phyloP scores from a whole-genome alignment of 2,329 filamentous ascomycete species.

The Paracorniculantispora psalliotae region DNA sequence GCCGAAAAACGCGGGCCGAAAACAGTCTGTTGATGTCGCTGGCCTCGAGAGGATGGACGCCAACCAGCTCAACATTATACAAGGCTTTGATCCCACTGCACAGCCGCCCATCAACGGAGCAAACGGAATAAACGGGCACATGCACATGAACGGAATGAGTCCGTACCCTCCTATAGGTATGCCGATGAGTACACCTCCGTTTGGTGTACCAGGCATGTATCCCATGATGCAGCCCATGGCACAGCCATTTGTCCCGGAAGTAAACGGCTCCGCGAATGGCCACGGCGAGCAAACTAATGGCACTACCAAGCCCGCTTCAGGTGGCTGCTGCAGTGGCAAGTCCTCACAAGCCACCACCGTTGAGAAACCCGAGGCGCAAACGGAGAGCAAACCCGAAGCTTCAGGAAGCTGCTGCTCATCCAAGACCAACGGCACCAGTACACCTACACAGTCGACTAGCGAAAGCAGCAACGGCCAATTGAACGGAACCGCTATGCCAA shows the following conservation, averaged over 20 bases:
- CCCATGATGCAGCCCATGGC: conserved; percentile 28
- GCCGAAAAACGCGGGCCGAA: conserved; percentile 34
- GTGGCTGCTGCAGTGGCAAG: conserved; percentile 22
- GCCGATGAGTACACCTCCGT: conserved; percentile 22
- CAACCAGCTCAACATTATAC: conserved; percentile 46
- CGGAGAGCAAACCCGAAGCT: conserved; percentile 16
- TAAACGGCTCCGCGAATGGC: conserved; percentile 21
- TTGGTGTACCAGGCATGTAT: conserved; percentile 24
- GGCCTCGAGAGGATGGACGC: conserved; percentile 49
- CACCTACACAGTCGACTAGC: conserved; percentile 15
- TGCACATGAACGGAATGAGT: conserved; percentile 20
- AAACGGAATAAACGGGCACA: conserved; percentile 7
- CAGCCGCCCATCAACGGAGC: conserved; percentile 16
- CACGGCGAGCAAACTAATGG: conserved; percentile 17
- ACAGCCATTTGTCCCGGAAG: conserved; percentile 19
- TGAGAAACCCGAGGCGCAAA: background rate
- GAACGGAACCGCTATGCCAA: conserved; percentile 24
- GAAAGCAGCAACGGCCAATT: conserved; percentile 22
- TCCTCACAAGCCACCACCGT: background rate
- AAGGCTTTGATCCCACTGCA: conserved; percentile 26
- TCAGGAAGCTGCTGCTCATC: conserved; percentile 34
- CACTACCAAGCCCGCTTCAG: conserved; percentile 7
- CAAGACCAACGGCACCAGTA: conserved; percentile 17
- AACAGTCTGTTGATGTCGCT: conserved; percentile 45
- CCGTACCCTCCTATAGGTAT: conserved; percentile 27